Evolutionary conservation across 2,329 filamentous ascomycete genomes (phyloP).

Genomic region (Pyrenophora tritici-repentis): DNA sequence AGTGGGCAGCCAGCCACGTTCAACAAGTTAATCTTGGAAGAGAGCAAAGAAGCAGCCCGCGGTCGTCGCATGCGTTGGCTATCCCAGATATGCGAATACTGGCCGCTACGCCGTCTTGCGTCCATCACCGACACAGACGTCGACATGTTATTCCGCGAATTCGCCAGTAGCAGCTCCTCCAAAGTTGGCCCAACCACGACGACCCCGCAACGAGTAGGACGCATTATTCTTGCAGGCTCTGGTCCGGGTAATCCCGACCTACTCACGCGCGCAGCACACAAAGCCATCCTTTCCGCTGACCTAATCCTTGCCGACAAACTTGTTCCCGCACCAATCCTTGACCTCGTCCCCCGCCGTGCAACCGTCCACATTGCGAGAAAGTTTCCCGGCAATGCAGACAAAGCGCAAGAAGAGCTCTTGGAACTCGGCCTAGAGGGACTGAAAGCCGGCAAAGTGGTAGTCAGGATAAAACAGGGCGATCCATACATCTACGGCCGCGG

Average conservation of each 20-base stretch:
- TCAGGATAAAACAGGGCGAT: constrained; percentile 94
- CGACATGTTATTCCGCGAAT: constrained; percentile 74
- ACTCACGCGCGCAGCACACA: constrained; percentile 79
- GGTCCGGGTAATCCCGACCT: constrained; percentile 93
- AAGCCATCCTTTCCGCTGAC: constrained; percentile 75
- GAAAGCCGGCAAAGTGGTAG: constrained; percentile 73
- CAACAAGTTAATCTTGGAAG: constrained; percentile 78
- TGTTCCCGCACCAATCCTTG: constrained; percentile 81
- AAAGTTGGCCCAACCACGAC: constrained; percentile 31
- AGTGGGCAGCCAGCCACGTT: constrained; percentile 79
- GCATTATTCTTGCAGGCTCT: constrained; percentile 86
- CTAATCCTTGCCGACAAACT: constrained; percentile 86
- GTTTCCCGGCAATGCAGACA: constrained; percentile 95
- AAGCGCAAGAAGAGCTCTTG: constrained; percentile 87
- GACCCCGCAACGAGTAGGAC: constrained; percentile 57
- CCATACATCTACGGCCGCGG: constrained; percentile 95
- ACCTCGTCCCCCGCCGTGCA: constrained; percentile 87
- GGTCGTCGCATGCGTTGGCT: constrained; percentile 89
- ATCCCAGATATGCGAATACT: constrained; percentile 96
- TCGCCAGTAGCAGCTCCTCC: constrained; percentile 54
- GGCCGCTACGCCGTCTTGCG: constrained; percentile 84
- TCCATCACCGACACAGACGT: constrained; percentile 80
- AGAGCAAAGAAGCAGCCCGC: constrained; percentile 74
- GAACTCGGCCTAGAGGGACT: constrained; percentile 74
- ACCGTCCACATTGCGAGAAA: constrained; percentile 92